Percentiles rank a stretch among this genome's conserved stretches.
Evolutionary conservation across 768 basidiomycete species (phyloP).

Genomic region (Panaeolus cyanescens): DNA sequence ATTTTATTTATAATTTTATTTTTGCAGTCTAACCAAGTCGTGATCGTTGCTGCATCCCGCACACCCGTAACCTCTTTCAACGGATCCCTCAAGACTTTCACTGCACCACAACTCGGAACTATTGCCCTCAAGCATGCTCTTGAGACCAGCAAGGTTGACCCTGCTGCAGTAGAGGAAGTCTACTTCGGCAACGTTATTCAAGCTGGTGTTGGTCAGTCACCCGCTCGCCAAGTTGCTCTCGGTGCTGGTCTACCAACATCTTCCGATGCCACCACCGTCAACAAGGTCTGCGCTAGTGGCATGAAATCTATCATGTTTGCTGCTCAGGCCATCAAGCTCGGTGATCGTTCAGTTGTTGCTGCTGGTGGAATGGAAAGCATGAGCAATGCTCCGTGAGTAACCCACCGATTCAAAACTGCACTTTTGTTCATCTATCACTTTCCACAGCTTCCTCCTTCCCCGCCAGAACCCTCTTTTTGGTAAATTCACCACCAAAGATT

Average conservation of each 20-base stretch:
- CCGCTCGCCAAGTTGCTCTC: conserved; percentile 97
- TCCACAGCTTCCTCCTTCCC: conserved; percentile 74
- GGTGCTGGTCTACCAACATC: conserved; percentile 77
- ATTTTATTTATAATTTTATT: conserved; percentile 5
- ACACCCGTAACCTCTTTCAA: conserved; percentile 95
- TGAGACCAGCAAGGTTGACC: conserved; percentile 75
- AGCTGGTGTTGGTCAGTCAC: conserved; percentile 95
- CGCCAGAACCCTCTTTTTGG: conserved; percentile 85
- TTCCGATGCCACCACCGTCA: conserved; percentile 98
- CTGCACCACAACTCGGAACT: conserved; percentile 88
- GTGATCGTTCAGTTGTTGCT: conserved; percentile 83
- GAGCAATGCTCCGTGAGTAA: conserved; percentile 94
- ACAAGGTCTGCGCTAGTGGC: conserved; percentile 99
- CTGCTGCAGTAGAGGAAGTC: conserved; percentile 87
- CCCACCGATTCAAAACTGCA: conserved; percentile 1
- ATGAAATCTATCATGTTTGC: conserved; percentile 96
- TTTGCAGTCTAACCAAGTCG: conserved; percentile 70
- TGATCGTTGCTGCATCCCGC: conserved; percentile 91
- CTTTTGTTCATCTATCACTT: background rate
- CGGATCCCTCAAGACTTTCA: conserved; percentile 84
- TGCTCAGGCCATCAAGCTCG: conserved; percentile 85
- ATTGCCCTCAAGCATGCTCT: conserved; percentile 91
- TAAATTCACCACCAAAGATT: conserved; percentile 85
- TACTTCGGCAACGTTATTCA: conserved; percentile 98
- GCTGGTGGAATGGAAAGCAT: conserved; percentile 99